A percentile compares a stretch with the other conserved stretches of the same genome.
Conservation (phyloP, 305 asterid species). For the Fraxinus baroniana region DNA sequence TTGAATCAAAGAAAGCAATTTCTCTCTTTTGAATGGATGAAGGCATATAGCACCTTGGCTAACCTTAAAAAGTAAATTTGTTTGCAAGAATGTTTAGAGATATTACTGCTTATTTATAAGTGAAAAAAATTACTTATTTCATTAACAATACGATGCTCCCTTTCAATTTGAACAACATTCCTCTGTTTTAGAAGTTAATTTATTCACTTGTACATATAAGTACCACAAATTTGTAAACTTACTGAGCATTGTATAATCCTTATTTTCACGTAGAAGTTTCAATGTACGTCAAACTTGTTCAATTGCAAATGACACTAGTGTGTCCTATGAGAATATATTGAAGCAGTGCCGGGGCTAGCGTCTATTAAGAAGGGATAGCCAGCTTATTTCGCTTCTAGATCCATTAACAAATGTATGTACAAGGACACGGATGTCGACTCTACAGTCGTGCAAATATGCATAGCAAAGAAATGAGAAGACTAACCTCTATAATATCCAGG, state of each 20-base stretch:
- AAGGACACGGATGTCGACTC: neutral
- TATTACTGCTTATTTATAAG: neutral
- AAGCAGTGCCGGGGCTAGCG: neutral
- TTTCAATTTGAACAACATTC: neutral
- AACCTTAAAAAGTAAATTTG: neutral
- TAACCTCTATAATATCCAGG: slow-evolving; percentile 17
- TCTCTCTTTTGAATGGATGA: neutral
- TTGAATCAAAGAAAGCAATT: neutral
- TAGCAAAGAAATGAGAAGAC: slow-evolving; percentile 22
- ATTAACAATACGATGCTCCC: neutral
- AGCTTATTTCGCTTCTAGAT: neutral
- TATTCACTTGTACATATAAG: neutral
- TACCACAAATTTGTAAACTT: neutral
- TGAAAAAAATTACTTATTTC: neutral
- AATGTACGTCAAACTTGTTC: neutral
- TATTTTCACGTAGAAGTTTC: neutral
- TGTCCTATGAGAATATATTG: neutral
- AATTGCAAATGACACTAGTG: neutral
- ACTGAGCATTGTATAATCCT: neutral
- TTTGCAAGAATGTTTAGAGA: neutral
- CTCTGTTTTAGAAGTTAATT: neutral
- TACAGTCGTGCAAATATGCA: slow-evolving; percentile 3
- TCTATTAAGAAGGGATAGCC: neutral
- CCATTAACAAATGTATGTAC: neutral
- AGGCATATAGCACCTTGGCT: neutral